Evolutionary conservation across 768 basidiomycete genomes (phyloP), one percentile per base, ranked within the genome.

Genomic region (Baorangia bicolor): DNA sequence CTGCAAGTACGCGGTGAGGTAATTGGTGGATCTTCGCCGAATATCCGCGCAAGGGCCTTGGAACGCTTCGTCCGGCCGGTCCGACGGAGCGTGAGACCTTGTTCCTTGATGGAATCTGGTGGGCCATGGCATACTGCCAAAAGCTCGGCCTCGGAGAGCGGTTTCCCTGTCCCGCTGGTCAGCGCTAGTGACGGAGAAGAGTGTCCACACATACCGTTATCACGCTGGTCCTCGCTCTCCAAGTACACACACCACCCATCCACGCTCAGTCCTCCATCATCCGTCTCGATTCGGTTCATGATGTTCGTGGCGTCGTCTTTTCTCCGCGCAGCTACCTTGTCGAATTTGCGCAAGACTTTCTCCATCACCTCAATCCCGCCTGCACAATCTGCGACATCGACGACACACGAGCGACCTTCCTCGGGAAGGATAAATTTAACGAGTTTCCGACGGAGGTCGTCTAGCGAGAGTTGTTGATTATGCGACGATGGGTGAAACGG

Each of bases 171-270:
- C 20, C 18, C 2, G 2, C 0, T 13, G 3, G 43, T 61, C 10
- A 55, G 40, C 8, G 21, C 14, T 6, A 18, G 20, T 9, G 30
- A 37, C 0, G 14, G 33, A 41, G 25, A 39, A 30, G 21, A 30
- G 56, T 43, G 0, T 0, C 0, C 13, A 41, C 9, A 73, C 82
- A 57, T 62, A 86, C 84, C 80, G 58, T 74, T 72, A 10, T 78
- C 80, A 55, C 80, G 80, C 23, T 84, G 66, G 30, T 84, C 68
- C 5, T 74, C 73, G 5, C 77, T 81, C 67, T 90, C 88, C 23
- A 90, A 74, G 69, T 83, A 96, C 0, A 93, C 87, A 28, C 85
- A 90, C 92, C 93, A 97, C 2, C 94, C 93, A 61, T 94, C 92
- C 2, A 97, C 86, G 50, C 81, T 83, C 14, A 96, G 75, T 0